Evolutionary conservation across 306 rosid species (phyloP), one percentile per base, ranked within the genome.

Genomic region (Vigna nakashimae): DNA sequence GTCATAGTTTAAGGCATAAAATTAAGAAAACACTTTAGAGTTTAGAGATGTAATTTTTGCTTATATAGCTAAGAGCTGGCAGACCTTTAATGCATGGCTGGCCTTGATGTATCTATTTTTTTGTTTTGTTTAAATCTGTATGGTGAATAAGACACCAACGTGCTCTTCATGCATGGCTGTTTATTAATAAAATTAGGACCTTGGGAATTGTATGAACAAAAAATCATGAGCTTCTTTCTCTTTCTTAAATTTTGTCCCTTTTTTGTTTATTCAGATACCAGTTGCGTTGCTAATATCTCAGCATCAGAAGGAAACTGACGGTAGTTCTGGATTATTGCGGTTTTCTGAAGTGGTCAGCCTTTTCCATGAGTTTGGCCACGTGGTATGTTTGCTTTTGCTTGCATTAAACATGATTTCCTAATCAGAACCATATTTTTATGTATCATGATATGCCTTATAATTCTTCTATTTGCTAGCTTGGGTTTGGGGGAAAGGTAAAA

Each of bases 321-420:
- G 86, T 84, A 84, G 78, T 40, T 81, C 96, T 82, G 92, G 87
- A 80, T 85, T 95, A 79, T 84, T 95, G 81, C 87, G 89, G 71
- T 95, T 95, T 87, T 86, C 99, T 45, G 98, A 95, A 87, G 96
- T 95, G 85, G 96, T 91, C 77, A 82, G 90, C 83, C 90, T 95
- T 81, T 89, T 95, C 89, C 97, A 92, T 26, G 98, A 95, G 89
- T 88, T 95, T 81, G 99, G 99, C 82, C 99, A 95, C 67, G 90
- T 95, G 99, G 99, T 95, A 92, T 71, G 93, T 76, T 76, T 76
- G 73, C 78, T 90, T 73, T 82, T 28, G 17, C 81, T 51, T 77
- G 66, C 62, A 57, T 26, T 13, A 71, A 72, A 51, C 79, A 43
- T n/a, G 40, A 40, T 82, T 77, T 72, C 50, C 75, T 78, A 28